Evolutionary conservation across 2,329 filamentous ascomycete genomes (phyloP), one percentile per base, ranked within the genome.

Genomic region (Emergomyces africanus): DNA sequence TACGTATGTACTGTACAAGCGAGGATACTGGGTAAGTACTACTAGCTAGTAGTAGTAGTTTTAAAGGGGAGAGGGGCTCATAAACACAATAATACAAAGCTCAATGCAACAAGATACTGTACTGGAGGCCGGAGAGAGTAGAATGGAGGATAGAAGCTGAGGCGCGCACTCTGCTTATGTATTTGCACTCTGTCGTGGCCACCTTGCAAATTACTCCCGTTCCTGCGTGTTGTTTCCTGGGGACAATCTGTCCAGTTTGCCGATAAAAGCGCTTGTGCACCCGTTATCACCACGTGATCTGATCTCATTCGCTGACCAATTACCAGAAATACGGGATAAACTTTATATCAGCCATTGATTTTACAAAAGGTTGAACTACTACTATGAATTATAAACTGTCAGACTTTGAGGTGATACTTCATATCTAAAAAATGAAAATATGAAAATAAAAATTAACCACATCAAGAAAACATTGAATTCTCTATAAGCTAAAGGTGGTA

Each of bases 281-380:
- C 54, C n/a, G n/a, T 9, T 46, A 28, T 53, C 61, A 57, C 50
- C 58, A 57, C 58, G 58, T 59, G 67, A 67, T 2, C n/a, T 4
- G 5, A 5, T 57, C 58, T 72, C n/a, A n/a, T n/a, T n/a, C n/a
- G 54, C 48, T 63, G 65, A 37, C n/a, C 28, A 46, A 57, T 30
- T 30, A 30, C n/a, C n/a, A n/a, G n/a, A n/a, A n/a, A n/a, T n/a
- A n/a, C n/a, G n/a, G n/a, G n/a, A n/a, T n/a, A n/a, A n/a, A n/a
- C n/a, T n/a, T n/a, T n/a, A n/a, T n/a, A n/a, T n/a, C n/a, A n/a
- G n/a, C n/a, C n/a, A n/a, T n/a, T n/a, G n/a, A n/a, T n/a, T n/a
- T n/a, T n/a, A n/a, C n/a, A n/a, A n/a, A n/a, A n/a, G n/a, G n/a
- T n/a, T n/a, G n/a, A n/a, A n/a, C n/a, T n/a, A n/a, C n/a, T n/a